Evolutionary conservation across 2,329 filamentous ascomycete genomes (phyloP), one percentile per base, ranked within the genome.

Genomic region (Parastagonospora nodorum): DNA sequence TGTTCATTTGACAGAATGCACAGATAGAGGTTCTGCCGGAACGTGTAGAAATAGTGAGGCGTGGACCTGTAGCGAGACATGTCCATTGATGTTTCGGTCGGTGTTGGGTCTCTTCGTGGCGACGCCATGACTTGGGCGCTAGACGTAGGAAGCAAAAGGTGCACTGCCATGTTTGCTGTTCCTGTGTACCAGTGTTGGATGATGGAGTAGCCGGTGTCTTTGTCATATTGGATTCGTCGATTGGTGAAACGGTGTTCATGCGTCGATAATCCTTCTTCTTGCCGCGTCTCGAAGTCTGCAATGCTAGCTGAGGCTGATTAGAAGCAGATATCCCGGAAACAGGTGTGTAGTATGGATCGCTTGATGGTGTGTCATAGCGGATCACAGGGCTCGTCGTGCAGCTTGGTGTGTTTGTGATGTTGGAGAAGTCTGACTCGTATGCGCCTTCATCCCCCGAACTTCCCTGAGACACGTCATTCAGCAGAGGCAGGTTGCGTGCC

Each of bases 41-140:
- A 2, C 31, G 49, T 11, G 53, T 53, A 1, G 58, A 33, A 7
- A 61, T 47, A 2, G 32, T 48, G 1, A 72, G 14, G 5, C 59
- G 53, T 2, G 70, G 67, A 0, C 66, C 66, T 16, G 53, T 55
- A 7, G 63, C 59, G 48, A 73, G 63, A 43, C 70, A 72, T 4
- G 66, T 73, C 68, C 68, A 73, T 35, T 68, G 62, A 8, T 63
- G 46, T 29, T 69, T 68, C 5, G 66, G 67, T 8, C 64, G 61
- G 30, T 73, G 69, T 42, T 73, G 69, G 7, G 70, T 72, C 37
- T 73, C 69, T 42, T 73, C 70, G 42, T 73, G 70, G 12, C 70
- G 67, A 12, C 68, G 63, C 70, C 70, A 72, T 12, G 69, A 72
- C 36, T 72, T 73, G 1, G 68, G 64, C 12, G 64, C 62, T 2